Conservation (phyloP, 495 filamentous ascomycete species). For the Hypoxylon cercidicola region DNA sequence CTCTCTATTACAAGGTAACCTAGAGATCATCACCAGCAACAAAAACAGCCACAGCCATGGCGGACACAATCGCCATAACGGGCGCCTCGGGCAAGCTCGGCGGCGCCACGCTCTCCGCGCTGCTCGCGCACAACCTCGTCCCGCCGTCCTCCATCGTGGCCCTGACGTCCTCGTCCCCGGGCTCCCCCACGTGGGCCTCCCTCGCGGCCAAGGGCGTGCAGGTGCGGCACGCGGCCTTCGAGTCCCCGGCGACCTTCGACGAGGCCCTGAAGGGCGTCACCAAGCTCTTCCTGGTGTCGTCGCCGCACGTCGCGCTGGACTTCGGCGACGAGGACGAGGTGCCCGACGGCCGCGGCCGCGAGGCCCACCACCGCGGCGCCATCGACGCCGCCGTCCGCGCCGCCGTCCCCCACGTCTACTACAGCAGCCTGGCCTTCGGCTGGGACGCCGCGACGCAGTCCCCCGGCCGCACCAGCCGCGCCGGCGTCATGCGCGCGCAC, state of each 20-base stretch:
- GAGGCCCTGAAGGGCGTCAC: slow-evolving; percentile 54
- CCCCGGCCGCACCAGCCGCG: slow-evolving; percentile 29
- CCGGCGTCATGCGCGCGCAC: slow-evolving; percentile 75
- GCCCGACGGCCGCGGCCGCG: slow-evolving; percentile 48
- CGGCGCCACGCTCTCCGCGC: slow-evolving; percentile 50
- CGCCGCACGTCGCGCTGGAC: slow-evolving; percentile 41
- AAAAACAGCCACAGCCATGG: slow-evolving; percentile 7
- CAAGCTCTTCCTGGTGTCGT: slow-evolving; percentile 62
- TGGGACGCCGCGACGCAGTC: background rate
- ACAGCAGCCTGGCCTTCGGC: slow-evolving; percentile 67
- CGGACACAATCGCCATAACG: slow-evolving; percentile 53
- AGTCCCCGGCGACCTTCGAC: slow-evolving; percentile 47
- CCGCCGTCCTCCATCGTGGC: slow-evolving; percentile 49
- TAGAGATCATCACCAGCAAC: background rate
- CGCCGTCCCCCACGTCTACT: slow-evolving; percentile 72
- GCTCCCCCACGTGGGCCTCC: slow-evolving; percentile 36
- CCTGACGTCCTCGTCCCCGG: slow-evolving; percentile 48
- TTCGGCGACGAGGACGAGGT: slow-evolving; percentile 47
- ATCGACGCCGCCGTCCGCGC: slow-evolving; percentile 67
- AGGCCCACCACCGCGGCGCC: slow-evolving; percentile 60
- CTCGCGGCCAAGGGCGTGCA: slow-evolving; percentile 42
- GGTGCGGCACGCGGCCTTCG: slow-evolving; percentile 57
- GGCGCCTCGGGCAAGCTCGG: slow-evolving; percentile 59
- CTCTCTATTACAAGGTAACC: background rate
- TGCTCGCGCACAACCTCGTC: slow-evolving; percentile 50